Evolutionary conservation across 371 early-diverging fungal genomes (phyloP), one percentile per base, ranked within the genome.

Genomic region (Antonospora locustae): DNA sequence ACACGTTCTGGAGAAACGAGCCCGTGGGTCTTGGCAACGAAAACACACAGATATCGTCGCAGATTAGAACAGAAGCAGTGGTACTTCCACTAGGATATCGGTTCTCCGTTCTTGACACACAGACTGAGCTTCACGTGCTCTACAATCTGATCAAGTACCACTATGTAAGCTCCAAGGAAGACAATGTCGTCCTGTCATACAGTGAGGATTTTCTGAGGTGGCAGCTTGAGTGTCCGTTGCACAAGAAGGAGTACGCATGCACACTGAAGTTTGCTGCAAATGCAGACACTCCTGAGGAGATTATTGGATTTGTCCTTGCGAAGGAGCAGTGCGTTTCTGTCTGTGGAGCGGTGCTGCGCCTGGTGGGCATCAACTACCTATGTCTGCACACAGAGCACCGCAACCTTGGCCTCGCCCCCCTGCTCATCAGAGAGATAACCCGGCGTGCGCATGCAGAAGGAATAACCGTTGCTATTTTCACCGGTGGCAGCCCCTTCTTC

Each of bases 361-460:
- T 57, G 6, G 58, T 56, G 23, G 44, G 89, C 61, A 90, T 98
- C 77, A 96, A 98, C 80, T 95, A 91, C 68, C 76, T 98, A 51
- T 95, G 96, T 71, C 78, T 96, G 32, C 86, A 87, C 74, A 90
- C 87, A 77, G 83, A 84, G 65, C 82, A 91, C 38, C 81, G 99
- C 38, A 81, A 82, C 40, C 88, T 90, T 72, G 82, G 90, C 47
- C 76, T 98, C 50, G 86, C 96, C 5, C 96, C 96, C 12, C 79
- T 96, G n/a, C 74, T 98, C 47, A 98, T 98, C 71, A 84, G 84
- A 69, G 97, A 98, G 69, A 81, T 98, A 40, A 95, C 92, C 1
- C 82, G 93, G 39, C 81, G 86, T 30, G 85, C 84, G 32, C 83
- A 95, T 76, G 63, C 84, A 50, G 80, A 81, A 58, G 90, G 90